phyloP scores from a whole-genome alignment of 2,329 filamentous ascomycete species.

The Aspergillus udagawae region DNA sequence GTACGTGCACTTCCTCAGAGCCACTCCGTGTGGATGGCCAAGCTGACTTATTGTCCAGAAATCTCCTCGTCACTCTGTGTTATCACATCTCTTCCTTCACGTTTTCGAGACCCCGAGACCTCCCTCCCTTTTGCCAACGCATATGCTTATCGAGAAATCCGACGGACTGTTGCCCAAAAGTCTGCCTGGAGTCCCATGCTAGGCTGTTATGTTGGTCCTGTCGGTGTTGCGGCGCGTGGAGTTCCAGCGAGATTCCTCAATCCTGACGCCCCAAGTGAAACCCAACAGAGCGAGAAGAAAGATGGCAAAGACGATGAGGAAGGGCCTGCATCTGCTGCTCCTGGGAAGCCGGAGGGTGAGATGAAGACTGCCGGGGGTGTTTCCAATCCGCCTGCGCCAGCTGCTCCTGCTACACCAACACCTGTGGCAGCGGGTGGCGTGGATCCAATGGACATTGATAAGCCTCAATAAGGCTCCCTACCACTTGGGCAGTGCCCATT shows the following conservation, averaged over 20 bases:
- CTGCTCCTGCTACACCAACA: slow-evolving; percentile 4
- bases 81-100: slow-evolving; percentile 76
- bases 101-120: slow-evolving; percentile 80
- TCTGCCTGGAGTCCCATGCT: slow-evolving; percentile 79
- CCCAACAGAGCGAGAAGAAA: slow-evolving; percentile 9
- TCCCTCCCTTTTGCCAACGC: slow-evolving; percentile 76
- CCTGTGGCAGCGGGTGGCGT: slow-evolving; percentile 5
- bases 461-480: slow-evolving; percentile 1
- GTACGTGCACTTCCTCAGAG: slow-evolving; percentile 31
- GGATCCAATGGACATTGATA: slow-evolving; percentile 18
- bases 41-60: slow-evolving; percentile 26
- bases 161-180: slow-evolving; percentile 66
- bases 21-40: neutral
- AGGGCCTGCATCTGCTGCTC: neutral
- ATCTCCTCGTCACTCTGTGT: slow-evolving; percentile 60
- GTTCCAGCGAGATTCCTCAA: slow-evolving; percentile 71
- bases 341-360: slow-evolving; percentile 9
- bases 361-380: slow-evolving; percentile 3
- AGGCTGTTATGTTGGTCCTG: slow-evolving; percentile 75
- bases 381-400: slow-evolving; percentile 2
- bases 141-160: slow-evolving; percentile 73
- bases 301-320: neutral
- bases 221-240: slow-evolving; percentile 59
- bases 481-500: neutral
- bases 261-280: slow-evolving; percentile 12